Percentiles rank a stretch among this genome's conserved stretches.
phyloP scores from a whole-genome alignment of 1,284 basidiomycete genomes.

The Mycena sp. region DNA sequence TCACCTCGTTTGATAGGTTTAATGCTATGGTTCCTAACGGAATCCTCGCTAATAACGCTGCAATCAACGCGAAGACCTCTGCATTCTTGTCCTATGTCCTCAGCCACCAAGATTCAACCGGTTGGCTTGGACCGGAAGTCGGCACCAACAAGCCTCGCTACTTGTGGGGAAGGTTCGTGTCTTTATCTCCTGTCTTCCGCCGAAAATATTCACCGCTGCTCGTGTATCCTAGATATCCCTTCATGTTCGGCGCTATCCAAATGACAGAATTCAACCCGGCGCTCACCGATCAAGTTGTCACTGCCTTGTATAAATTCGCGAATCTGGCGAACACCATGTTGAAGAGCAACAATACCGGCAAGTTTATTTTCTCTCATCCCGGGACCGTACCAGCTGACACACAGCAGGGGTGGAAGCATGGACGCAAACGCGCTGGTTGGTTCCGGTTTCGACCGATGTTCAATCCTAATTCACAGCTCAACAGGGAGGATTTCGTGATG shows the following conservation, averaged over 20 bases:
- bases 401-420: slow-evolving; percentile 61
- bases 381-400: background rate
- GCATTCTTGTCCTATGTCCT: slow-evolving; percentile 66
- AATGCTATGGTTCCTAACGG: background rate
- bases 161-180: slow-evolving; percentile 43
- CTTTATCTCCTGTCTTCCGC: background rate
- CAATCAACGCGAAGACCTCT: slow-evolving; percentile 58
- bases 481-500: slow-evolving; percentile 62
- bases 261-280: slow-evolving; percentile 62
- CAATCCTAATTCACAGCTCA: slow-evolving; percentile 39
- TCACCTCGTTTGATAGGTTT: background rate
- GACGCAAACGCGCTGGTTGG: slow-evolving; percentile 61
- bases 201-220: background rate
- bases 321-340: slow-evolving; percentile 65
- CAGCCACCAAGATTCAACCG: slow-evolving; percentile 61
- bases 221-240: slow-evolving; percentile 54
- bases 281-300: slow-evolving; percentile 56
- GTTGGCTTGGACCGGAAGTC: slow-evolving; percentile 70
- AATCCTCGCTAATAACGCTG: slow-evolving; percentile 57
- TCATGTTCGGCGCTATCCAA: slow-evolving; percentile 67
- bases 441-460: background rate
- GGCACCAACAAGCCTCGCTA: slow-evolving; percentile 64
- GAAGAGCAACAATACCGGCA: slow-evolving; percentile 32
- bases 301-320: slow-evolving; percentile 63
- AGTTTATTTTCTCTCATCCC: background rate